Base-by-base conservation (phyloP, 305 asterid species). In the Striga hermonthica region DNA sequence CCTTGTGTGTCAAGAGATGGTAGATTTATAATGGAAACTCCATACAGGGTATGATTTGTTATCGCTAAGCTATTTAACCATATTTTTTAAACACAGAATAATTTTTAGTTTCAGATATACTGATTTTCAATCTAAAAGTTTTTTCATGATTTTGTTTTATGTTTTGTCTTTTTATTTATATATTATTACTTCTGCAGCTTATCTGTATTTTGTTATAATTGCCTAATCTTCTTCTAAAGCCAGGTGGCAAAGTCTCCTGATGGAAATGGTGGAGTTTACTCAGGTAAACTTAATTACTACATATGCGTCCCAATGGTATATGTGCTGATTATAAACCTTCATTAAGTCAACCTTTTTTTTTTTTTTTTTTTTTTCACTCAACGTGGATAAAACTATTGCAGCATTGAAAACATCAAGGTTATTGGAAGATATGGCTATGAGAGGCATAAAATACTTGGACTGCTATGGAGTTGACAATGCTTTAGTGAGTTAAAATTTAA, bases 381-480 rank as follows among this genome's bases (percentile, higher is more conserved):
- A 72, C 38, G 64, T 49, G 22, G 57, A 41, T 62, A 69, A 28
- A 38, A 62, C 53, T 38, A 38, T 74, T 72, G 75, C 93, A 93
- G 99, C 97, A 57, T 81, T 93, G 77, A 90, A 90, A 76, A 77
- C 72, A 53, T 82, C 96, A 66, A 82, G 76, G 57, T 70, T 93
- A 77, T 77, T 90, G 86, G 99, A 93, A 78, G 96, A 90, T 80
- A 86, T 90, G 99, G 78, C 96, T 60, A 40, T 43, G 64, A 88
- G 91, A 84, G 99, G 99, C 76, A 79, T 93, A 74, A 90, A 86
- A 75, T 93, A 81, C 70, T 59, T 93, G 72, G 99, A 93, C 76
- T 93, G 99, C 75, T 93, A 90, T 65, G 99, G 99, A 76, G 96
- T 93, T 70, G 99, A 90, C 80, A 93, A 93, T 79, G 96, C 97